Evolutionary conservation across 208 protist genomes (phyloP).

Genomic region (Crithidia acanthocephali): DNA sequence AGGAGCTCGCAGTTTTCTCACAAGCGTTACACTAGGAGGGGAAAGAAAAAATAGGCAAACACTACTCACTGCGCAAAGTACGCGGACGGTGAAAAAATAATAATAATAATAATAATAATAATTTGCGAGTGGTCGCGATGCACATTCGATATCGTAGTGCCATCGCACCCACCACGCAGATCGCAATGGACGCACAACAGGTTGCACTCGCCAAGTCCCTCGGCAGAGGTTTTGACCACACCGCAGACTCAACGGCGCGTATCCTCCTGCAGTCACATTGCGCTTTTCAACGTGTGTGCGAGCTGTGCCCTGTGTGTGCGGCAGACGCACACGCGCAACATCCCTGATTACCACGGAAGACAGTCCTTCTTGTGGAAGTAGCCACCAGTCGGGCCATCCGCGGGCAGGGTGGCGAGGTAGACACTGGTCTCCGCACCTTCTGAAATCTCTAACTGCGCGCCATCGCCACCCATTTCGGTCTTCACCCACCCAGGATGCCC

Average conservation of each 20-base stretch:
- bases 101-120: constrained; percentile 9
- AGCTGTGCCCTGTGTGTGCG: not conserved
- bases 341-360: constrained; percentile 56
- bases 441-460: constrained; percentile 47
- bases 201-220: not conserved
- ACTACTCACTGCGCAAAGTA: not conserved
- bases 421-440: constrained; percentile 78
- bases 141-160: not conserved
- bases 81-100: not conserved
- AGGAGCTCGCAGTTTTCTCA: not conserved
- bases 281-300: no score
- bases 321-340: not conserved
- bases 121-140: not conserved
- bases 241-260: not conserved
- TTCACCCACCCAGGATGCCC: constrained; percentile 76
- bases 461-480: constrained; percentile 71
- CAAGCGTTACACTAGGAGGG: not conserved
- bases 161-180: not conserved
- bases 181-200: not conserved
- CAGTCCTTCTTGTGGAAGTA: constrained; percentile 80
- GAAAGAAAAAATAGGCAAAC: not conserved
- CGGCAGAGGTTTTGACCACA: not conserved
- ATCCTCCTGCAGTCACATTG: not conserved
- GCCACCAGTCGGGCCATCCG: constrained; percentile 71
- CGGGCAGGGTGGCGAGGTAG: constrained; percentile 75